phyloP scores from a whole-genome alignment of 306 rosid species.

The Pueraria montana region DNA sequence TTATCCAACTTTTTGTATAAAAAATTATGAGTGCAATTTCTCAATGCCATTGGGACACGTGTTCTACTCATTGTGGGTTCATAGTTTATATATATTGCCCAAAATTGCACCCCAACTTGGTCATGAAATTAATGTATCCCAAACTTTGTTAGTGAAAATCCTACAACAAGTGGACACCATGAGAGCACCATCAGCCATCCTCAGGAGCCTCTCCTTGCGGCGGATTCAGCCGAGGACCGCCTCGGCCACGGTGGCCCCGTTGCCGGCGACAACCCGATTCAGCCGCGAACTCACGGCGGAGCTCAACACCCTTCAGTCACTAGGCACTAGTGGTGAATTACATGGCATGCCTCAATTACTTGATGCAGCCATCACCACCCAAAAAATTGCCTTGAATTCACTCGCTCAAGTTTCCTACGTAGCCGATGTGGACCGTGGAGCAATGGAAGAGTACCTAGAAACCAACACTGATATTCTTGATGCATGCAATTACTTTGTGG shows the following conservation, averaged over 20 bases:
- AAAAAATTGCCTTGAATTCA: conserved; percentile 44
- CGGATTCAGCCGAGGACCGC: conserved; percentile 32
- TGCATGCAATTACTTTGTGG: conserved; percentile 48
- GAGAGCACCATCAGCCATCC: conserved; percentile 46
- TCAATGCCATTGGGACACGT: conserved; percentile 9
- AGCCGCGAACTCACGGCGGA: conserved; percentile 42
- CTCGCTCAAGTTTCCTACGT: conserved; percentile 28
- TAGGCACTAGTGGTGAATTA: neutral
- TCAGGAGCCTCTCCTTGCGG: conserved; percentile 47
- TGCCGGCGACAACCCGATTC: conserved; percentile 39
- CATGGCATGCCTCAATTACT: conserved; percentile 38
- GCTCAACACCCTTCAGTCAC: conserved; percentile 40
- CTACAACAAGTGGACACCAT: neutral
- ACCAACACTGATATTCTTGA: conserved; percentile 50
- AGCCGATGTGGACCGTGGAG: conserved; percentile 29
- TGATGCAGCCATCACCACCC: conserved; percentile 55
- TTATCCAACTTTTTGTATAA: no score
- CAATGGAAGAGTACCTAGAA: conserved; percentile 49
- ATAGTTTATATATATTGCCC: conserved; percentile 14
- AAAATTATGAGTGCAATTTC: neutral
- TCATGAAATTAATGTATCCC: conserved; percentile 4
- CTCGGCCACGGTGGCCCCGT: conserved; percentile 39
- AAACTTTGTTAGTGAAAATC: neutral
- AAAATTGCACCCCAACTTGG: neutral
- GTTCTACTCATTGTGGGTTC: conserved; percentile 1